Evolutionary conservation across 169 alveolate genomes (phyloP).

Genomic region (Miamiensis avidus): DNA sequence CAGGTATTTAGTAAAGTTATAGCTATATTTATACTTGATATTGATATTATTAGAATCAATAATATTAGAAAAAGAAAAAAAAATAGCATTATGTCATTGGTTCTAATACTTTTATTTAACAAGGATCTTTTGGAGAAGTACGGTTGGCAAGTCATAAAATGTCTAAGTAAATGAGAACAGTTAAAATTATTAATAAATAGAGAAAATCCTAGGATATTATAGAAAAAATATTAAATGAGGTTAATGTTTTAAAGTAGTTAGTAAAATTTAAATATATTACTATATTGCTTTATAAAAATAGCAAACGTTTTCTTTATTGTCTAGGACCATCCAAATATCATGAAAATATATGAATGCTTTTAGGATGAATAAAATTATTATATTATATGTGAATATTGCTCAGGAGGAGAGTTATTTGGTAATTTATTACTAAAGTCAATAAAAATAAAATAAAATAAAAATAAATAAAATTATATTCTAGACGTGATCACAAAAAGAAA

Average conservation of each 20-base stretch:
- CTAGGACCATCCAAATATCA: constrained; percentile 75
- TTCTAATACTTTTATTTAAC: neutral
- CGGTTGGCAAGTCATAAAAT: neutral
- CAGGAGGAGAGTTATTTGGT: constrained; percentile 77
- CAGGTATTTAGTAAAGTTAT: neutral
- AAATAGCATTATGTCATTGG: too few relatives aligned
- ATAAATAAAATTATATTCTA: too few relatives aligned
- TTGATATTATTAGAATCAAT: neutral
- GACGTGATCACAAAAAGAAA: neutral
- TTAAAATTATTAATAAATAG: too few relatives aligned
- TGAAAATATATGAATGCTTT: constrained; percentile 72
- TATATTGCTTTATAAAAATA: neutral
- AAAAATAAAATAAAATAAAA: neutral
- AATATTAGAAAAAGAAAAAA: too few relatives aligned
- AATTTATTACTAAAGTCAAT: constrained; percentile 32
- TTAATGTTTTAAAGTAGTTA: neutral
- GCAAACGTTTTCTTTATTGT: too few relatives aligned
- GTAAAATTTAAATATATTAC: neutral
- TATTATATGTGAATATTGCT: constrained; percentile 72
- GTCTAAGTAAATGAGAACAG: neutral
- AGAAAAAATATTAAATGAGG: neutral
- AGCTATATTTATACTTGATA: too few relatives aligned
- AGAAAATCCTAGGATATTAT: neutral
- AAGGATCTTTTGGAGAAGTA: neutral
- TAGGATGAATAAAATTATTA: constrained; percentile 70